These are phyloP conservation scores for Phalaenopsis aphrodite DNA, from an alignment of 106 monocot species.

Conservation along the genomic window DNA sequence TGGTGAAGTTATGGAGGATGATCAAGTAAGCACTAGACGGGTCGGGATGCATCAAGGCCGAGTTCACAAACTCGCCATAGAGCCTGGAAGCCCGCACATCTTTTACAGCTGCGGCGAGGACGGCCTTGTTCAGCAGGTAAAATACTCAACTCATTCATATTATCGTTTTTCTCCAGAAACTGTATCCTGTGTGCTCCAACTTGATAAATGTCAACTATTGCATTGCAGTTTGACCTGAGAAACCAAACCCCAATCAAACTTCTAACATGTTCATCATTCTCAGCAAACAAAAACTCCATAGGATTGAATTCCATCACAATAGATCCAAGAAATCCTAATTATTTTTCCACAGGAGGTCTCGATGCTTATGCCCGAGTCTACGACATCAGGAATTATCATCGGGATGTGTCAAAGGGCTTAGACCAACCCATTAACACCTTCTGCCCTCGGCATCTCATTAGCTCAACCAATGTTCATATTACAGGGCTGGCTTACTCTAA, in stretches of 20 bases:
- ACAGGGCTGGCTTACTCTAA: constrained; percentile 77
- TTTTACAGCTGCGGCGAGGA: constrained; percentile 96
- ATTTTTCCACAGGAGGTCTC: constrained; percentile 59
- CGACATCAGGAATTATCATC: constrained; percentile 56
- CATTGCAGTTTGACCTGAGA: constrained; percentile 87
- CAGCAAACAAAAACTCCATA: constrained; percentile 31
- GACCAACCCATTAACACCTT: constrained; percentile 58
- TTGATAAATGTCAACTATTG: constrained; percentile 14
- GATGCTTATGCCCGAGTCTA: constrained; percentile 84
- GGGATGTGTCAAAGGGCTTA: constrained; percentile 24
- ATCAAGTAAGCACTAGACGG: constrained; percentile 47
- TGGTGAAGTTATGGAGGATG: constrained; percentile 43
- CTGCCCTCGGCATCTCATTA: constrained; percentile 52
- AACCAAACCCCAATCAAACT: constrained; percentile 48
- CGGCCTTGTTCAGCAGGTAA: constrained; percentile 76
- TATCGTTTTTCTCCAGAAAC: not conserved
- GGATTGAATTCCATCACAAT: constrained; percentile 60
- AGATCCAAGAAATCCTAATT: constrained; percentile 68
- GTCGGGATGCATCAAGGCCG: constrained; percentile 57
- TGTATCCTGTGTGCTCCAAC: not conserved
- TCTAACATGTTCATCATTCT: constrained; percentile 56
- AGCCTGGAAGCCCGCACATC: constrained; percentile 72
- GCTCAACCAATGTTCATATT: constrained; percentile 41
- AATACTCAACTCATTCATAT: constrained; percentile 2
- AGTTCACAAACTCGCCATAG: constrained; percentile 72